phyloP scores from a whole-genome alignment of 2,329 filamentous ascomycete species.

The Colletotrichum neosansevieriae region DNA sequence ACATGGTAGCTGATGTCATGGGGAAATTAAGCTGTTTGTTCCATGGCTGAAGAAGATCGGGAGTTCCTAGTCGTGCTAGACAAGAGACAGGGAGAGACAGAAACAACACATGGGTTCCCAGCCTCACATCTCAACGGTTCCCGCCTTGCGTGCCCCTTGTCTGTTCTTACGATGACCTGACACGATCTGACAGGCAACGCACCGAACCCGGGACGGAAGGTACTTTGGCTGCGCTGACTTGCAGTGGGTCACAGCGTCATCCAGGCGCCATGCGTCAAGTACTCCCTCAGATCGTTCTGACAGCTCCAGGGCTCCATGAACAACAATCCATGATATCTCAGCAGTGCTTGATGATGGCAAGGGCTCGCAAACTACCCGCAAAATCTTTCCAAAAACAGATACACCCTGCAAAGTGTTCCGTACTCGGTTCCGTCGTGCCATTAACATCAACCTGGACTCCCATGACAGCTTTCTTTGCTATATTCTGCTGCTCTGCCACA shows the following conservation, averaged over 20 bases:
- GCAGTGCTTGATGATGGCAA: too few relatives aligned
- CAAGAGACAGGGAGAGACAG: not conserved
- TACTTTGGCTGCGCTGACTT: conserved; percentile 9
- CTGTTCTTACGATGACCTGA: conserved; percentile 2
- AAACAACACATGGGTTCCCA: conserved; percentile 11
- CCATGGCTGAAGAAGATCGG: not conserved
- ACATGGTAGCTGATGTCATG: not conserved
- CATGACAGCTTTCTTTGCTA: not conserved
- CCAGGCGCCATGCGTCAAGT: not conserved
- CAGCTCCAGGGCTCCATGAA: not conserved
- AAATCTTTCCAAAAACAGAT: conserved; percentile 23
- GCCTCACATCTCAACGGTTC: conserved; percentile 6
- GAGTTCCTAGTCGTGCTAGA: not conserved
- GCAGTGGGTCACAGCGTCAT: conserved; percentile 21
- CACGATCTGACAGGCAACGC: conserved; percentile 27
- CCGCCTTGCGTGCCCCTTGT: not conserved
- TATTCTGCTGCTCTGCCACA: not conserved
- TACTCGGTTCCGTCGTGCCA: conserved; percentile 4
- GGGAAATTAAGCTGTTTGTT: conserved; percentile 20
- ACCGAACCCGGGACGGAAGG: conserved; percentile 3
- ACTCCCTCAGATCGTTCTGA: not conserved
- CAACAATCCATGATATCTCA: too few relatives aligned
- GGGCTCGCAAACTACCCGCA: conserved; percentile 6
- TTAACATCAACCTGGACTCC: not conserved
- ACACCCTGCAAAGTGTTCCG: conserved; percentile 20